Evolutionary conservation across 208 protist genomes (phyloP), one percentile per base, ranked within the genome.

Genomic region (Leishmania braziliensis): DNA sequence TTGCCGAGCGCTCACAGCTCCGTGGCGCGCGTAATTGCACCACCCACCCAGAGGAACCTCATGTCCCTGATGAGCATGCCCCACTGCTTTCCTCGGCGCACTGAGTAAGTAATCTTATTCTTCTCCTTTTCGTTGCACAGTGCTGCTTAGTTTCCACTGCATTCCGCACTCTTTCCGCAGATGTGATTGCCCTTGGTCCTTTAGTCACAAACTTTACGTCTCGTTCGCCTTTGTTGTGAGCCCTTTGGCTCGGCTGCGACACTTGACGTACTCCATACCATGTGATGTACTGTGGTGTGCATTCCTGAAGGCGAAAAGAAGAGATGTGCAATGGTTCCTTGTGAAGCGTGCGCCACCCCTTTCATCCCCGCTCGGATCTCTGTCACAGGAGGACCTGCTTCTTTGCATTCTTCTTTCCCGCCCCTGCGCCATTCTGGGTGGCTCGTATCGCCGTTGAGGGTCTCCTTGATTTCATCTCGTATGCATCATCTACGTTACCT

Each of bases 1-100:
- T 93, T 29, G 80, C 79, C 2, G 80, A 81, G 60, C 84, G 83
- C 14, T 56, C 75, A 20, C 75, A 68, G n/a, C 75, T 66, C 26
- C 56, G 3, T 3, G 56, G 60, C 33, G 56, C 68, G 16, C 74
- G 54, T 29, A 46, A 66, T 5, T 65, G 75, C 23, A 60, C 36
- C 43, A n/a, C 68, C 2, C 46, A 29, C 20, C 10, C 51, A 26
- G 33, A 68, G 29, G 76, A 65, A n/a, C n/a, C n/a, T 29, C 36
- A 69, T 66, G 54, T 50, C 1, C 48, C 66, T 4, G 75, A 79
- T 53, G 73, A 77, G 73, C 48, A 51, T 39, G 73, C 63, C 29
- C 73, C 73, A 26, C 16, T 77, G 33, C 54, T 84, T 0, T 14
- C 46, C 56, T 53, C 54, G 20, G 46, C 33, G 16, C 0, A 60